Percentiles rank a stretch among this genome's conserved stretches.
These are phyloP conservation scores for Capsicum chinense DNA, from an alignment of 257 asterid species.

Conservation along the genomic window DNA sequence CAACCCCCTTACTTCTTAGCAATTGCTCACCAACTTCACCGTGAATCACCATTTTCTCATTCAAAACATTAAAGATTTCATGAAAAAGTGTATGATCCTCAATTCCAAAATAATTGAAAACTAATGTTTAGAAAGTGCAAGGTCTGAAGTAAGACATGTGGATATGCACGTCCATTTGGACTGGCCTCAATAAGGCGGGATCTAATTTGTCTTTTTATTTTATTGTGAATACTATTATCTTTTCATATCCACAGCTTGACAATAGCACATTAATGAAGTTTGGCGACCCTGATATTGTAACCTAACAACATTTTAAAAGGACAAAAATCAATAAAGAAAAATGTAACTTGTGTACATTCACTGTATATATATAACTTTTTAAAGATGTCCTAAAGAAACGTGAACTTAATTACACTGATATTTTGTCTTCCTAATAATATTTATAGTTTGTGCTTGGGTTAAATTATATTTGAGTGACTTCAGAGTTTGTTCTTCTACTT, in stretches of 20 bases:
- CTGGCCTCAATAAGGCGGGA: constrained; percentile 59
- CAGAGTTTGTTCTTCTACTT: constrained; percentile 45
- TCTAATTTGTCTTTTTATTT: constrained; percentile 55
- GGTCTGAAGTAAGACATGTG: constrained; percentile 24
- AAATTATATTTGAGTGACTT: constrained; percentile 38
- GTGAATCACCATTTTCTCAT: constrained; percentile 51
- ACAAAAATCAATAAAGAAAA: neutral
- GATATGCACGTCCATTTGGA: constrained; percentile 63
- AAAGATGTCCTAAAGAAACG: neutral
- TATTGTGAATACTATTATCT: too few relatives aligned
- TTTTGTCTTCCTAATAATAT: constrained; percentile 41
- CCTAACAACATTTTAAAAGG: constrained; percentile 27
- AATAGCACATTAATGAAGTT: too few relatives aligned
- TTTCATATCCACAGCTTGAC: too few relatives aligned
- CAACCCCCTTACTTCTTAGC: constrained; percentile 43
- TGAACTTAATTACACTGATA: constrained; percentile 36
- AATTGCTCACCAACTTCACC: constrained; percentile 66
- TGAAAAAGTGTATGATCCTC: too few relatives aligned
- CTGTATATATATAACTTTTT: neutral
- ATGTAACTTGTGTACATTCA: neutral
- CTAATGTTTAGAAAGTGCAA: too few relatives aligned
- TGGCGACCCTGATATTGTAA: constrained; percentile 32
- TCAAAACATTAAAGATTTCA: constrained; percentile 32
- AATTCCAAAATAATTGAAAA: too few relatives aligned
- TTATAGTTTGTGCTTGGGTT: constrained; percentile 44